phyloP scores from a whole-genome alignment of 257 asterid genomes.

The Jacaranda copaia region DNA sequence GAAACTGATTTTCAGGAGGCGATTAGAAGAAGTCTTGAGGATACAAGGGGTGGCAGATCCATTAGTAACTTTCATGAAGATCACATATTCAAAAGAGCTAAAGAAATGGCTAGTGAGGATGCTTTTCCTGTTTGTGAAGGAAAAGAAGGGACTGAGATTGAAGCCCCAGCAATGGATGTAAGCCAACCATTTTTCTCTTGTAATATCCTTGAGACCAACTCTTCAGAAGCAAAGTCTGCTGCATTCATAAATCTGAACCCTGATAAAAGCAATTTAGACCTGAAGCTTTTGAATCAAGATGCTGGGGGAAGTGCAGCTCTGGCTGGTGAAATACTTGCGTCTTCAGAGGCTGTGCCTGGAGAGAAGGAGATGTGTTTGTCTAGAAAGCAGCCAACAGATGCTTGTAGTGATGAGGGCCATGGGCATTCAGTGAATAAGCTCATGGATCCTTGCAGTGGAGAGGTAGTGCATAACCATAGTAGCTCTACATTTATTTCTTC shows the following conservation, averaged over 20 bases:
- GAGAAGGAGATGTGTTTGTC: constrained; percentile 37
- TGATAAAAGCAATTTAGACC: constrained; percentile 31
- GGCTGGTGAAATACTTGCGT: constrained; percentile 37
- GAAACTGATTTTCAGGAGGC: constrained; percentile 81
- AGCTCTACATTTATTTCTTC: constrained; percentile 34
- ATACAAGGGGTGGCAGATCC: constrained; percentile 40
- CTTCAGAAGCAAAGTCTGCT: constrained; percentile 40
- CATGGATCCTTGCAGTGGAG: constrained; percentile 33
- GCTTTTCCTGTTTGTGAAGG: no score
- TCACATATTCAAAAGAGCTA: no score
- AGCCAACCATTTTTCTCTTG: constrained; percentile 37
- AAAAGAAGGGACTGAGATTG: no score
- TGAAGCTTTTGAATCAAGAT: constrained; percentile 34
- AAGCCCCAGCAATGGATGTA: constrained; percentile 4
- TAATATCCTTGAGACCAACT: constrained; percentile 35
- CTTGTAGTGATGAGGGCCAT: constrained; percentile 38
- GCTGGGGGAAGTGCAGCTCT: constrained; percentile 36
- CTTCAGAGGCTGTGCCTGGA: constrained; percentile 31
- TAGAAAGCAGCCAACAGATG: constrained; percentile 35
- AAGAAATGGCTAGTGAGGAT: no score
- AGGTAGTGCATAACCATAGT: constrained; percentile 30
- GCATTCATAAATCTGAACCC: constrained; percentile 32
- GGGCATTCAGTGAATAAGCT: constrained; percentile 28
- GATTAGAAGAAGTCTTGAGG: constrained; percentile 75
- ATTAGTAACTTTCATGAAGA: constrained; percentile 30